Conservation (phyloP, 1,284 basidiomycete species). For the Vanrija sp. region DNA sequence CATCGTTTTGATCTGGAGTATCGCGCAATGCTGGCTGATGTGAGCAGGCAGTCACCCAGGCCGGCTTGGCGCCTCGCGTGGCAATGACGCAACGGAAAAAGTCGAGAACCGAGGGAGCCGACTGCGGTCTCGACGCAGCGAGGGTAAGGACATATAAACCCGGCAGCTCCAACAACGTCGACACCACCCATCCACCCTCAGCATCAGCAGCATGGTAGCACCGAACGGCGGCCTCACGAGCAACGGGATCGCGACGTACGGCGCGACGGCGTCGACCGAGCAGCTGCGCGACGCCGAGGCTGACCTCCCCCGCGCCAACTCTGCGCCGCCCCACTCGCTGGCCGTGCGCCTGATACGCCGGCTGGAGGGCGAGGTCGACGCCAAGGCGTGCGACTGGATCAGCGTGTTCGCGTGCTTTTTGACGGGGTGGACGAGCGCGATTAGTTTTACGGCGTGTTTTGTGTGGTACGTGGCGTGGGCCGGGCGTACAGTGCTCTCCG, state of each 20-base stretch:
- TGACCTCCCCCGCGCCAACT: not conserved
- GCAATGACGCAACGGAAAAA: no score
- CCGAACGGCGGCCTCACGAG: no score
- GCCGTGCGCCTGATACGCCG: no score
- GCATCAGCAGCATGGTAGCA: no score
- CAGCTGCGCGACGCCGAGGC: no score
- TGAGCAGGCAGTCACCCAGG: not conserved
- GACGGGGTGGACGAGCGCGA: conserved; percentile 72
- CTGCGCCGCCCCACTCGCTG: not conserved
- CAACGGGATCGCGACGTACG: not conserved
- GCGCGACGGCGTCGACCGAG: not conserved
- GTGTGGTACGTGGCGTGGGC: not conserved
- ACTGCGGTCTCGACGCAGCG: no score
- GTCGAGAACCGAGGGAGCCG: no score
- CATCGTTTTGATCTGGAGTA: no score
- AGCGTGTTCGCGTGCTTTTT: conserved; percentile 75
- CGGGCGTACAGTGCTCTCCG: not conserved
- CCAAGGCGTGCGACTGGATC: conserved; percentile 56
- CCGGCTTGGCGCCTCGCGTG: not conserved
- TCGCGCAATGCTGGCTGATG: not conserved
- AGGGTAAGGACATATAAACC: no score
- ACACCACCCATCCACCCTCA: no score
- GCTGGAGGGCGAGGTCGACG: conserved; percentile 59
- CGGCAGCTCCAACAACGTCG: no score
- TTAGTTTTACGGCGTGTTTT: conserved; percentile 59